phyloP scores from a whole-genome alignment of 495 filamentous ascomycete species.

The Lichina pygmaea region DNA sequence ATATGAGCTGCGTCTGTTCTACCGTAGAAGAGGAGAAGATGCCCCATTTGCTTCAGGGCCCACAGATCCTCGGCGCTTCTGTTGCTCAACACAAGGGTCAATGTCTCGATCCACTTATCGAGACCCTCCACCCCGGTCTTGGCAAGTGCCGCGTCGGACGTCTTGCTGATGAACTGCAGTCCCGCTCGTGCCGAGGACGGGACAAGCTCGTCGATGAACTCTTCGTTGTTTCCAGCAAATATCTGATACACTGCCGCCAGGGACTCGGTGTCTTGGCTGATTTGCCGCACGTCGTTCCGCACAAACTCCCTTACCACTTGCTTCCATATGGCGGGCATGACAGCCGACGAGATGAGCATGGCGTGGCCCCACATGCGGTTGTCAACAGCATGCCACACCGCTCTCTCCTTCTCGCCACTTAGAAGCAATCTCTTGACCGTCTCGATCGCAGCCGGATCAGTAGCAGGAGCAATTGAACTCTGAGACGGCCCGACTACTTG shows the following conservation, averaged over 20 bases:
- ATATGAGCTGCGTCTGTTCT: constrained; percentile 76
- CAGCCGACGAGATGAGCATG: constrained; percentile 65
- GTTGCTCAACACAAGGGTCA: constrained; percentile 66
- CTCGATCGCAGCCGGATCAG: constrained; percentile 35
- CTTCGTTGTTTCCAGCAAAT: constrained; percentile 79
- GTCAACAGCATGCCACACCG: constrained; percentile 86
- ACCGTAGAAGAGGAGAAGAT: constrained; percentile 62
- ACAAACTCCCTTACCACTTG: constrained; percentile 88
- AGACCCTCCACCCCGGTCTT: constrained; percentile 61
- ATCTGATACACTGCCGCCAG: constrained; percentile 78
- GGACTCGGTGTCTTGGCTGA: constrained; percentile 50
- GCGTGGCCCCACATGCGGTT: constrained; percentile 89
- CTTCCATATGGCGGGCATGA: constrained; percentile 46
- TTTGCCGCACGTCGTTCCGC: constrained; percentile 62
- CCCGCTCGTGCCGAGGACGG: constrained; percentile 78
- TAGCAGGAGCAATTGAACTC: constrained; percentile 14
- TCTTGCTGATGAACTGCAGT: constrained; percentile 60
- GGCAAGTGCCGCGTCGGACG: constrained; percentile 27
- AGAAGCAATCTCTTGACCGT: constrained; percentile 45
- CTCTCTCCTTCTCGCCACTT: constrained; percentile 63
- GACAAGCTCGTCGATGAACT: constrained; percentile 91
- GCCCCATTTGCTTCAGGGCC: constrained; percentile 56
- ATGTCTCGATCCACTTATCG: constrained; percentile 79
- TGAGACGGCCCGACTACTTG: background rate
- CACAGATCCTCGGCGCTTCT: constrained; percentile 51